Conservation (phyloP, 495 filamentous ascomycete genomes). For the Xylaria longipes region DNA sequence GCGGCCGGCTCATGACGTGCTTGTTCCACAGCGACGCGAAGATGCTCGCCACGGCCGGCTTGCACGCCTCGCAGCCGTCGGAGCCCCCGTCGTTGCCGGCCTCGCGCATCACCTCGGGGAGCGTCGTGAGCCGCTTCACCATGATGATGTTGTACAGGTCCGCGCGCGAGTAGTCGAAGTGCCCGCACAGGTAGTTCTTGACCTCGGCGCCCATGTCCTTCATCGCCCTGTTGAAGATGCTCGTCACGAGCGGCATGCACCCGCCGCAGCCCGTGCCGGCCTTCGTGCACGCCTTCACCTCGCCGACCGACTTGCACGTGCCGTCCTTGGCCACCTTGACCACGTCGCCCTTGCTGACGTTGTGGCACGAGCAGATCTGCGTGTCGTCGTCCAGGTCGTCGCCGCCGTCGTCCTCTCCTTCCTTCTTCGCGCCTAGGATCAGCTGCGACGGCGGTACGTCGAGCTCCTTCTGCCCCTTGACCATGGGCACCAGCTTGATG, state of each 20-base stretch:
- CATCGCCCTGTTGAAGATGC: constrained; percentile 95
- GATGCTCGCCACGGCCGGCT: constrained; percentile 86
- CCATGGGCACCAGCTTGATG: constrained; percentile 92
- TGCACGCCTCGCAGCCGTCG: constrained; percentile 91
- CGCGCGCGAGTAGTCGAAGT: constrained; percentile 85
- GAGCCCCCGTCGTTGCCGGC: constrained; percentile 77
- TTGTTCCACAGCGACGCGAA: constrained; percentile 85
- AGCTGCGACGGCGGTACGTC: constrained; percentile 86
- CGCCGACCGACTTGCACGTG: constrained; percentile 81
- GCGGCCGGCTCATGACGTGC: constrained; percentile 77
- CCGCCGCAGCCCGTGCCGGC: constrained; percentile 94
- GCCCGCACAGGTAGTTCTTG: constrained; percentile 84
- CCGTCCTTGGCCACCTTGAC: constrained; percentile 77
- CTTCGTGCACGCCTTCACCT: constrained; percentile 94
- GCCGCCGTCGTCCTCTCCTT: constrained; percentile 62
- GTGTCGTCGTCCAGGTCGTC: constrained; percentile 73
- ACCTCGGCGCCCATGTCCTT: constrained; percentile 88
- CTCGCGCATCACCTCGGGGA: constrained; percentile 81
- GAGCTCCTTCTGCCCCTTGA: constrained; percentile 83
- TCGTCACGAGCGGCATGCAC: constrained; percentile 90
- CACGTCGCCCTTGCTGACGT: constrained; percentile 89
- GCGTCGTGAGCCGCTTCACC: constrained; percentile 77
- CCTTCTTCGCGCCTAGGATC: constrained; percentile 82
- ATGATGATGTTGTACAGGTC: constrained; percentile 92
- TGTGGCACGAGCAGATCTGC: constrained; percentile 96